Evolutionary conservation across 345 rosid genomes (phyloP), one percentile per base, ranked within the genome.

Genomic region (Dovyalis caffra): DNA sequence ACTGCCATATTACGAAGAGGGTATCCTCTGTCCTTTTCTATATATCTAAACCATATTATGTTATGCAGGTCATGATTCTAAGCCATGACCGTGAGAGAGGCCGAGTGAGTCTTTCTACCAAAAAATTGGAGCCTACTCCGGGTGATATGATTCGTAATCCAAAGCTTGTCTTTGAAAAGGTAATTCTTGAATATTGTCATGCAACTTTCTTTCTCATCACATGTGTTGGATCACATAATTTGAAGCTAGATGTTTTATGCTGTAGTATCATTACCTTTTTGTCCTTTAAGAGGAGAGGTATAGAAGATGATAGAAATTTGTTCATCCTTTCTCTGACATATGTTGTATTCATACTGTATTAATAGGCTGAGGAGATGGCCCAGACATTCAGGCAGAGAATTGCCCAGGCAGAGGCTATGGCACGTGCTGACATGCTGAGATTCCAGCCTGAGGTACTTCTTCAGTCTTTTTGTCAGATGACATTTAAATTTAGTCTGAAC

Each of bases 371-470:
- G 88, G 99, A 95, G 91, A 93, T 95, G 98, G 99, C 99, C 62
- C 97, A 87, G 84, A 89, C 95, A 65, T 95, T 95, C 88, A 88
- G 97, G 83, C 98, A 93, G 85, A 90, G 98, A 85, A 95, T 95
- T 23, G 98, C 99, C 16, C 97, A 91, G 84, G 99, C 99, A 40
- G 99, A 95, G 90, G 97, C 98, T 2, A 95, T 95, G 99, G 98
- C 98, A 68, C 97, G 93, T 51, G 99, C 98, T 8, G 99, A 93
- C 85, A 95, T 93, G 95, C 94, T 95, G 65, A 90, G 98, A 66
- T 93, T 91, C 89, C 97, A 95, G 85, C 98, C 98, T 14, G 97
- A 95, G 96, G 99, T 93, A 88, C 38, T 29, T 47, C 4, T 61
- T 56, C 32, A 9, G 28, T 38, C 10, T 2, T 43, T 1, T 40